These are phyloP conservation scores for Noccaea bulbosa DNA, from an alignment of 345 rosid species.

Conservation along the genomic window DNA sequence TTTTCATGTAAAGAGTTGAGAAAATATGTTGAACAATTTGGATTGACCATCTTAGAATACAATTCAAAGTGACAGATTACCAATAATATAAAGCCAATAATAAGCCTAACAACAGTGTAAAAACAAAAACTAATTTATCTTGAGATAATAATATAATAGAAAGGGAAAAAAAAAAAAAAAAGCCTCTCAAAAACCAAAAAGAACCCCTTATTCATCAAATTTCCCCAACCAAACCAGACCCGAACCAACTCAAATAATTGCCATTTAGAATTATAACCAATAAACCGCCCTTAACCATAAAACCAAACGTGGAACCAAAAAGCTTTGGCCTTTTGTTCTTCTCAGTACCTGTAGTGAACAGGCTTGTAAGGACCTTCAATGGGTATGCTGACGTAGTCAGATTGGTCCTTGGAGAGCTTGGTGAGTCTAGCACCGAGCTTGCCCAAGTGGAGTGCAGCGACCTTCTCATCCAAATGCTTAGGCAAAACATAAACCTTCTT, in stretches of 20 bases:
- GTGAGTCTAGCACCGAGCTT: constrained; percentile 82
- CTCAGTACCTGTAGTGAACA: constrained; percentile 62
- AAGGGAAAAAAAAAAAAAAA: neutral
- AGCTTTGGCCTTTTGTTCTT: neutral
- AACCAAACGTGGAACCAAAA: constrained; percentile 28
- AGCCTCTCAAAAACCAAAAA: constrained; percentile 31
- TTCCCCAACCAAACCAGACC: constrained; percentile 26
- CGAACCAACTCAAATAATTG: constrained; percentile 33
- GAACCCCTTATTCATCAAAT: constrained; percentile 40
- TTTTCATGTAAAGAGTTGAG: no score
- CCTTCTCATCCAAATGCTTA: constrained; percentile 78
- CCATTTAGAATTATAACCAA: constrained; percentile 18
- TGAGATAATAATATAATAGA: constrained; percentile 18
- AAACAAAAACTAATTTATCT: constrained; percentile 18
- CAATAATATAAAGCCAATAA: no score
- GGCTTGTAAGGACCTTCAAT: constrained; percentile 80
- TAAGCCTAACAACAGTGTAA: constrained; percentile 16
- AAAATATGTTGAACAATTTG: no score
- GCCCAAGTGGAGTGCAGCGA: constrained; percentile 68
- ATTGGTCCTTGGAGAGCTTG: constrained; percentile 65
- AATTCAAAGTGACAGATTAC: no score
- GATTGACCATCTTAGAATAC: no score
- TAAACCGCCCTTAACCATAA: constrained; percentile 14
- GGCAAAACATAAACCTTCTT: constrained; percentile 61
- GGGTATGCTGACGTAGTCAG: constrained; percentile 68